These are phyloP conservation scores for Phanerodontia chrysosporium DNA, from an alignment of 768 basidiomycete genomes.

Conservation along the genomic window DNA sequence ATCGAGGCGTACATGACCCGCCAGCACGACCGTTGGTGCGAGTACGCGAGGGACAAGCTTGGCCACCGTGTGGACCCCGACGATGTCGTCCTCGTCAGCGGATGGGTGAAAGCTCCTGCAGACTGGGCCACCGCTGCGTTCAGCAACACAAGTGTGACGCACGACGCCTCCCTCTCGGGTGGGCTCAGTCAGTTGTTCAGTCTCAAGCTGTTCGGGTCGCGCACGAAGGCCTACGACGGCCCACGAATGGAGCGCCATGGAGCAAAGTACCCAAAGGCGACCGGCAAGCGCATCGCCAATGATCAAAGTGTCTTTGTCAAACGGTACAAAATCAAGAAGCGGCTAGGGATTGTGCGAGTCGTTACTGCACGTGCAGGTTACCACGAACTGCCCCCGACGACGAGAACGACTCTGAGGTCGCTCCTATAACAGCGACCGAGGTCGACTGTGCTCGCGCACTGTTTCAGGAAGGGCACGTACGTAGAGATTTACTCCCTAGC, in stretches of 20 bases:
- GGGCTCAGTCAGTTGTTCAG: not conserved
- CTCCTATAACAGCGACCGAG: too few species aligned
- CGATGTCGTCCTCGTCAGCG: not conserved
- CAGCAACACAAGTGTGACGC: not conserved
- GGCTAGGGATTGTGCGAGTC: not conserved
- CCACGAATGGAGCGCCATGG: not conserved
- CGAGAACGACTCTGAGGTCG: too few species aligned
- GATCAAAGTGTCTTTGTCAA: not conserved
- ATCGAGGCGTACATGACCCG: not conserved
- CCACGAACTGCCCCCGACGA: not conserved
- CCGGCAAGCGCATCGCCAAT: not conserved
- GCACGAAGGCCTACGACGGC: not conserved
- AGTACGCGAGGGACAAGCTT: not conserved
- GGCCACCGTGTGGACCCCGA: not conserved
- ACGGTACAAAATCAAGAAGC: not conserved
- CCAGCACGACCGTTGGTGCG: not conserved
- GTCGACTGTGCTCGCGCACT: too few species aligned
- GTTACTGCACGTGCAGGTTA: not conserved
- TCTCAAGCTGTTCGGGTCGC: not conserved
- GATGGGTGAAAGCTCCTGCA: not conserved
- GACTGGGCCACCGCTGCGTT: not conserved
- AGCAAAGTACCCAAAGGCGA: too few species aligned
- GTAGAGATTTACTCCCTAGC: too few species aligned
- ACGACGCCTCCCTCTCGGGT: not conserved
- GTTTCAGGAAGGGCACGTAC: too few species aligned